A percentile compares a stretch with the other conserved stretches of the same genome.
These are phyloP conservation scores for Kuraishia hungarica DNA, from an alignment of 805 yeast genomes.

Conservation along the genomic window DNA sequence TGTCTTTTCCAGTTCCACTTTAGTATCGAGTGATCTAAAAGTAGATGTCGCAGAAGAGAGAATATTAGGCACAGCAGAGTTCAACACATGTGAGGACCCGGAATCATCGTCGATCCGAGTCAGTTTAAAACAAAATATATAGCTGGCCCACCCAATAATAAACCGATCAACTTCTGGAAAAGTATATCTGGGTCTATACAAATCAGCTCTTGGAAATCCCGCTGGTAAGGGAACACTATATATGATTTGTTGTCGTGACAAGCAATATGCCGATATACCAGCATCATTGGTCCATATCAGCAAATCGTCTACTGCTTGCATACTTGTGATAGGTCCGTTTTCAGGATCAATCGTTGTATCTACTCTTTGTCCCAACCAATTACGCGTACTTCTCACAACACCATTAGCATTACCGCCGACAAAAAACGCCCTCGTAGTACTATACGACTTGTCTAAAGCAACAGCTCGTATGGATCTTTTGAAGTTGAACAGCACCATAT, in stretches of 20 bases:
- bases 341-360: slow-evolving; percentile 58
- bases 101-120: background rate
- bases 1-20: slow-evolving; percentile 37
- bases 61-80: slow-evolving; percentile 21
- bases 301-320: slow-evolving; percentile 55
- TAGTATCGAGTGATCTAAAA: slow-evolving; percentile 35
- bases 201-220: slow-evolving; percentile 56
- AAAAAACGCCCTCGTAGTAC: slow-evolving; percentile 52
- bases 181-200: slow-evolving; percentile 76
- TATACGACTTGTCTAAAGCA: slow-evolving; percentile 66
- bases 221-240: slow-evolving; percentile 45
- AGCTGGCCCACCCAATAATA: slow-evolving; percentile 75
- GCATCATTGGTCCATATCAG: slow-evolving; percentile 77
- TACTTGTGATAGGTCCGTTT: slow-evolving; percentile 63
- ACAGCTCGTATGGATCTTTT: slow-evolving; percentile 86
- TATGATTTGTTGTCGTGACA: background rate
- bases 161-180: slow-evolving; percentile 58
- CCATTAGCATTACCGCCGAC: slow-evolving; percentile 91
- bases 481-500: slow-evolving; percentile 69
- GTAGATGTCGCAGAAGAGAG: slow-evolving; percentile 49
- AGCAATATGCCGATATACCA: slow-evolving; percentile 49
- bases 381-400: slow-evolving; percentile 61
- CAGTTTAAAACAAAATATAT: slow-evolving; percentile 62
- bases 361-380: slow-evolving; percentile 80
- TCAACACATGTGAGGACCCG: background rate